phyloP scores from a whole-genome alignment of 1,284 basidiomycete species.

The Stygiomarasmius scandens region DNA sequence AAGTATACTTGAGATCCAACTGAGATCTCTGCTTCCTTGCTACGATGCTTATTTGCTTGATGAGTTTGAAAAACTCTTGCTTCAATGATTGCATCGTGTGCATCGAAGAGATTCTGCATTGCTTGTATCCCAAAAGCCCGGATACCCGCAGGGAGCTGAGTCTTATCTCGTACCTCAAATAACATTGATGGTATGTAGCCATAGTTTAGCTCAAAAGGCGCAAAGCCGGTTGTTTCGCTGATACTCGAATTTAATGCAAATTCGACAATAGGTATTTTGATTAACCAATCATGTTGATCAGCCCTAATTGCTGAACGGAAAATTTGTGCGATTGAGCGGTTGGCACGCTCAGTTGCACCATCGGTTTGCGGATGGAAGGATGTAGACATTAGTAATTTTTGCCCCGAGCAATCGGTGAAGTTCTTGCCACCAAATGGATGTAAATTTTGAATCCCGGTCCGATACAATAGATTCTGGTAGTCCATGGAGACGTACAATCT shows the following conservation, averaged over 20 bases:
- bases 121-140: constrained; percentile 24
- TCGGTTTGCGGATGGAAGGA: constrained; percentile 13
- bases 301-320: constrained; percentile 26
- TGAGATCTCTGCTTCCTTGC: constrained; percentile 7
- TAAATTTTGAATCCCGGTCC: constrained; percentile 38
- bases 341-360: constrained; percentile 26
- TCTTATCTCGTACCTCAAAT: neutral
- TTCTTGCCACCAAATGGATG: constrained; percentile 34
- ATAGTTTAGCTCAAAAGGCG: constrained; percentile 40
- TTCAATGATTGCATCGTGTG: constrained; percentile 33
- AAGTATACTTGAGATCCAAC: constrained; percentile 23
- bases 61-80: constrained; percentile 26
- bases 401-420: constrained; percentile 27
- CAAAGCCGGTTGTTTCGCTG: constrained; percentile 32
- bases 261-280: constrained; percentile 31
- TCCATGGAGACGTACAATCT: constrained; percentile 29
- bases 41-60: constrained; percentile 25
- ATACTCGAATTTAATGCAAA: constrained; percentile 18
- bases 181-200: constrained; percentile 17
- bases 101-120: constrained; percentile 23
- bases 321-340: constrained; percentile 28
- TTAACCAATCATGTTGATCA: constrained; percentile 37
- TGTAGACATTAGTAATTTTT: constrained; percentile 12
- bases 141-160: constrained; percentile 23
- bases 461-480: constrained; percentile 35